These are phyloP conservation scores for Lyophyllum shimeji DNA, from an alignment of 768 basidiomycete genomes.

Conservation along the genomic window DNA sequence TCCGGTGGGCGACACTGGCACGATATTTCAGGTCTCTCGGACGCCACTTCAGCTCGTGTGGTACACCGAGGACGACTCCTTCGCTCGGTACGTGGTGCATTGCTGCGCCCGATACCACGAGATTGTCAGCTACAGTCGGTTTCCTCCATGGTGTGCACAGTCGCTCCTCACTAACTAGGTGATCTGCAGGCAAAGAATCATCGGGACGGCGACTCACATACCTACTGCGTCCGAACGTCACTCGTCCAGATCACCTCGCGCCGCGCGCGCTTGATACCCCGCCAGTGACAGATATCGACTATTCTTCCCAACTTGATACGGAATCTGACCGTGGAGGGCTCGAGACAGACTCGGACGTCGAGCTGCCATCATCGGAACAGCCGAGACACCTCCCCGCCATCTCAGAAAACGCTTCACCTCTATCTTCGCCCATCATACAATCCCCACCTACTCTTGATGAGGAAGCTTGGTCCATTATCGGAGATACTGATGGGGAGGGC, in stretches of 20 bases:
- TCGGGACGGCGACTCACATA: constrained; percentile 68
- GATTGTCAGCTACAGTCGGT: constrained; percentile 79
- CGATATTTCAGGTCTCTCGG: constrained; percentile 64
- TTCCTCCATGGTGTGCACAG: background rate
- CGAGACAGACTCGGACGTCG: constrained; percentile 49
- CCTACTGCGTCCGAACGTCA: constrained; percentile 75
- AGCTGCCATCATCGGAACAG: constrained; percentile 36
- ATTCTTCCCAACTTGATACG: constrained; percentile 48
- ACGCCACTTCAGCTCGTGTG: constrained; percentile 71
- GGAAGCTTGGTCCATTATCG: constrained; percentile 38
- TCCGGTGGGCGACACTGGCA: constrained; percentile 49
- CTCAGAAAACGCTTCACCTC: constrained; percentile 17
- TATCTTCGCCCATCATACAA: constrained; percentile 4
- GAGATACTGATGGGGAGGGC: constrained; percentile 28
- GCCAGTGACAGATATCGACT: constrained; percentile 66
- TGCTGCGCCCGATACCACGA: constrained; percentile 81
- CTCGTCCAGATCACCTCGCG: constrained; percentile 52
- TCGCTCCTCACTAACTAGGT: background rate
- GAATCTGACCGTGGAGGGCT: constrained; percentile 52
- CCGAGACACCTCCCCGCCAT: constrained; percentile 26
- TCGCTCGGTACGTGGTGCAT: constrained; percentile 80
- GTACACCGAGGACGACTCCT: constrained; percentile 68
- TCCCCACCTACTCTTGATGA: constrained; percentile 8
- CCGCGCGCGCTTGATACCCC: constrained; percentile 60
- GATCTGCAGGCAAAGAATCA: constrained; percentile 52